A percentile compares a stretch with the other conserved stretches of the same genome.
phyloP scores from a whole-genome alignment of 2,329 filamentous ascomycete species.

The Aspergillus ochraceus region DNA sequence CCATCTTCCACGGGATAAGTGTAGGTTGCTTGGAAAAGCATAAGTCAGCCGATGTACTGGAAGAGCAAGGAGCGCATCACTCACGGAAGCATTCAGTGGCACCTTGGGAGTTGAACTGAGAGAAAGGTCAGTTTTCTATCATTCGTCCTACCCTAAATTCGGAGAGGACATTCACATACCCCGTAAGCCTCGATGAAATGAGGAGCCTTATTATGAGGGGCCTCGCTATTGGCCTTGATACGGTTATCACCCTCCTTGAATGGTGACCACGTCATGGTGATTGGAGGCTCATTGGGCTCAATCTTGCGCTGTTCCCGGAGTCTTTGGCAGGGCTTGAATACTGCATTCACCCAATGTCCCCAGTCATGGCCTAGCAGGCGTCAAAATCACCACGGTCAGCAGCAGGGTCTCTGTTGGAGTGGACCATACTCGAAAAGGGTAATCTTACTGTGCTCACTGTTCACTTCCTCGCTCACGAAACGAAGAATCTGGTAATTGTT shows the following conservation, averaged over 20 bases:
- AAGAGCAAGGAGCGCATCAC: no score
- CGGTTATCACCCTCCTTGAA: slow-evolving; percentile 4
- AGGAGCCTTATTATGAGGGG: background rate
- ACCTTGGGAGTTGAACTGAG: no score
- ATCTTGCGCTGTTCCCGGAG: background rate
- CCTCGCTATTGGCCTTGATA: background rate
- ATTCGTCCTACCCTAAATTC: no score
- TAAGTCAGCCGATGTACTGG: no score
- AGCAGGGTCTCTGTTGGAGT: no score
- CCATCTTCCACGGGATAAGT: no score
- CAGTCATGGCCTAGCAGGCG: no score
- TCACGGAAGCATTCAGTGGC: no score
- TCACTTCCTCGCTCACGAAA: background rate
- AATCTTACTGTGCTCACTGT: background rate
- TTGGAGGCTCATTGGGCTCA: background rate
- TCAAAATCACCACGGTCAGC: no score
- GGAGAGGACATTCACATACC: background rate
- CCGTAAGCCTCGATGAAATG: slow-evolving; percentile 3
- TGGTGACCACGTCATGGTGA: background rate
- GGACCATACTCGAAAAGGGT: no score
- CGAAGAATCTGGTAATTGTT: background rate
- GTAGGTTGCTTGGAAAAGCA: no score
- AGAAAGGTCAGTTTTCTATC: no score
- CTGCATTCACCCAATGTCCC: background rate
- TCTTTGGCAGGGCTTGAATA: background rate